phyloP scores from a whole-genome alignment of 768 basidiomycete species.

The Trametes coccinea region DNA sequence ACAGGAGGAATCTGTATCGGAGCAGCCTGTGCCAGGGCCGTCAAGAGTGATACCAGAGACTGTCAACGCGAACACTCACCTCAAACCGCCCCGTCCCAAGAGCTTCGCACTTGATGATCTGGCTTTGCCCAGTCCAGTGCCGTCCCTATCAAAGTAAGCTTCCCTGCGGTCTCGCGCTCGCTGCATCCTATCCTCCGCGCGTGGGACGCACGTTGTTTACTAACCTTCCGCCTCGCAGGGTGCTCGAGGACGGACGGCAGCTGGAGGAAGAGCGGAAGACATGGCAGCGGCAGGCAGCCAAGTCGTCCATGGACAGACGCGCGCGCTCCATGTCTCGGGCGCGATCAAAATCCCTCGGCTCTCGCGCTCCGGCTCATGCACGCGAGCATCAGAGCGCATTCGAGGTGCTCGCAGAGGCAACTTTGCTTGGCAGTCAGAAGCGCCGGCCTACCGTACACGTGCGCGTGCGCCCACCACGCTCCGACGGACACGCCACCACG shows the following conservation, averaged over 20 bases:
- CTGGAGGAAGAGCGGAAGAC: conserved; percentile 62
- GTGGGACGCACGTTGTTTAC: not conserved
- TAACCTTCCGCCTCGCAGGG: conserved; percentile 41
- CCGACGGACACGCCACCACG: conserved; percentile 18
- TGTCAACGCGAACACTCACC: conserved; percentile 8
- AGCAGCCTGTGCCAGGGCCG: conserved; percentile 9
- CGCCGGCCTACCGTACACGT: conserved; percentile 45
- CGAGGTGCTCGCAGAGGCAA: conserved; percentile 65
- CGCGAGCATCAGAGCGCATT: conserved; percentile 34
- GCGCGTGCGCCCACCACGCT: conserved; percentile 18
- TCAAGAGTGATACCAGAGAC: conserved; percentile 7
- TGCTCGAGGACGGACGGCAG: conserved; percentile 61
- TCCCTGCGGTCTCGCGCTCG: not conserved
- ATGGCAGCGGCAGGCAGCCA: conserved; percentile 65
- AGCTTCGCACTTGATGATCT: conserved; percentile 64
- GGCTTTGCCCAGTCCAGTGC: conserved; percentile 56
- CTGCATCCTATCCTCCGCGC: not conserved
- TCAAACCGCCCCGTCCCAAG: conserved; percentile 46
- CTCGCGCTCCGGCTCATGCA: conserved; percentile 16
- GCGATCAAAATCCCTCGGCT: conserved; percentile 54
- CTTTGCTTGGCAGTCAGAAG: conserved; percentile 65
- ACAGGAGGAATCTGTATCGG: conserved; percentile 1
- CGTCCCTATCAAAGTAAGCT: conserved; percentile 52
- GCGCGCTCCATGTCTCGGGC: conserved; percentile 63
- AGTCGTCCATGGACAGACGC: conserved; percentile 65